Evolutionary conservation across 169 alveolate genomes (phyloP), one percentile per base, ranked within the genome.

Genomic region (Plasmodium gaboni): DNA sequence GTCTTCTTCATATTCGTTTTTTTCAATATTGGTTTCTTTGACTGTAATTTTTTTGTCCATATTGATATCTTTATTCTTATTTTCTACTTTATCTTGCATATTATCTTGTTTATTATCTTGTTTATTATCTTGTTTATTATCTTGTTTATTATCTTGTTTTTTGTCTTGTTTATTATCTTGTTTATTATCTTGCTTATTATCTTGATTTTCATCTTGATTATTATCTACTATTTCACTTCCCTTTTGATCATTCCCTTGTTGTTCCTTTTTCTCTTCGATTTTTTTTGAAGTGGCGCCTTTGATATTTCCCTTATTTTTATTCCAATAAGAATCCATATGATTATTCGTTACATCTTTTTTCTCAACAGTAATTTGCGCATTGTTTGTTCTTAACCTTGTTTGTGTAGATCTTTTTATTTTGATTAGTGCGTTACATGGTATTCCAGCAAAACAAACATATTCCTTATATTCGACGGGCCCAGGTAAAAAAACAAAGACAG

Each of bases 391-490:
- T 42, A 19, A 50, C 3, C 17, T 55, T 1, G 63, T 61, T 17
- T 1, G 17, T 59, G 48, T 9, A 72, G 32, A 74, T n/a, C 55
- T 64, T 44, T 78, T 68, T 26, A 78, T 50, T 64, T 78, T 26
- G 64, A 28, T 64, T n/a, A 44, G 8, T 15, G 89, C 22, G 1
- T 32, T 50, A 67, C 89, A 78, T 26, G 76, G 55, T 19, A 78
- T 8, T 51, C 89, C 89, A 50, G 89, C n/a, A 64, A 78, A 32
- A 12, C 89, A 78, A 26, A 78, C 46, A 69, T 64, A 78, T 19
- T 64, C 76, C 17, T 78, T 78, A 59, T 78, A 78, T 78, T 38
- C 71, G 13, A 13, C 50, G 26, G 74, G 73, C 8, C 78, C 89
- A n/a, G 89, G 70, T 26, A 78, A 59, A 55, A 78, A 64, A 78